phyloP scores from a whole-genome alignment of 257 asterid species.

The Paulownia fortunei region DNA sequence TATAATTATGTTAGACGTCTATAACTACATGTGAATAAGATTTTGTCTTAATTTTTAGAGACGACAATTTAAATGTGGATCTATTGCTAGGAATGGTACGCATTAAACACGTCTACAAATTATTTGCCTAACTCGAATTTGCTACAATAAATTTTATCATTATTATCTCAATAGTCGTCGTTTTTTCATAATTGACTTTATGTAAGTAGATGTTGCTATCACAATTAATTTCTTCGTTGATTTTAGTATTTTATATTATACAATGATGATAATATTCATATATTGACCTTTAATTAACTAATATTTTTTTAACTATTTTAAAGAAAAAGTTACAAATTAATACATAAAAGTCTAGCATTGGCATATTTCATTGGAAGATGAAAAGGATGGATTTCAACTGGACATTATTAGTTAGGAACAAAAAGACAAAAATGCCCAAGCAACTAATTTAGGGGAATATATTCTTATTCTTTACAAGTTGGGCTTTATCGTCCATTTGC shows the following conservation, averaged over 20 bases:
- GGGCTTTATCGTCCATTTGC: not conserved
- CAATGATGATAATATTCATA: not conserved
- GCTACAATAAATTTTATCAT: not conserved
- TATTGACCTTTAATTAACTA: not conserved
- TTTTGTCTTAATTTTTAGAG: no score
- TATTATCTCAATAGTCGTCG: not conserved
- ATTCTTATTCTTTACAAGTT: not conserved
- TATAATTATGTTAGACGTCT: not conserved
- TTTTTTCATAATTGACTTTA: not conserved
- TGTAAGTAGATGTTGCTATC: not conserved
- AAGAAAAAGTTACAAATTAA: not conserved
- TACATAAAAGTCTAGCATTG: not conserved
- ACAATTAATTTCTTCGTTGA: no score
- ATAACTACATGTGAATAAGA: not conserved
- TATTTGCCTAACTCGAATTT: not conserved
- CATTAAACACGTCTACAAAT: not conserved
- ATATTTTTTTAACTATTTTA: not conserved
- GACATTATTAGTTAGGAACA: not conserved
- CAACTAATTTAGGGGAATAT: not conserved
- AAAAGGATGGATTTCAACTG: not conserved
- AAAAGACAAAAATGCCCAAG: not conserved
- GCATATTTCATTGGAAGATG: not conserved
- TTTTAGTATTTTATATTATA: not conserved
- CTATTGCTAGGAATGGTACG: not conserved
- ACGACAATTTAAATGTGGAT: not conserved